Percentiles rank a stretch among this genome's conserved stretches.
Conservation (phyloP, 306 rosid species). For the Mucuna pruriens region DNA sequence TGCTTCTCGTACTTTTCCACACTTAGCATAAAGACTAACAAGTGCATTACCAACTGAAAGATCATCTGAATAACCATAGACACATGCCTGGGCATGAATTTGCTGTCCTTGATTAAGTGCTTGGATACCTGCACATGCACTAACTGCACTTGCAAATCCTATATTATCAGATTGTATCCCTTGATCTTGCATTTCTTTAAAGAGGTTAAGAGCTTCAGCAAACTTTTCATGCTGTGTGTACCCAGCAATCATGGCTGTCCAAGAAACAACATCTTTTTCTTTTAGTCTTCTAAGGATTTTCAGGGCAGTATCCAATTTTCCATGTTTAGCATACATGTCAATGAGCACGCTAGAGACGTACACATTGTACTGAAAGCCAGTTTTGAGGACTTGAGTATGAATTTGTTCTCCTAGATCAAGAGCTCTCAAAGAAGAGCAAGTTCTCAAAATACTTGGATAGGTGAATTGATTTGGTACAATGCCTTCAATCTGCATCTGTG, state of each 20-base stretch:
- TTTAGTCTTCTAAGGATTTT: constrained; percentile 60
- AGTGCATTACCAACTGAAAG: constrained; percentile 82
- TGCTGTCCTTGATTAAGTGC: constrained; percentile 80
- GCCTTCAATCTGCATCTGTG: constrained; percentile 80
- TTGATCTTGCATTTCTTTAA: constrained; percentile 69
- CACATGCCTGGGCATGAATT: constrained; percentile 78
- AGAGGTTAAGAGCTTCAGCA: constrained; percentile 68
- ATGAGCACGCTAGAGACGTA: constrained; percentile 87
- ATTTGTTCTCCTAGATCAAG: constrained; percentile 82
- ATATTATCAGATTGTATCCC: constrained; percentile 78
- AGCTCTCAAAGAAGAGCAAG: constrained; percentile 76
- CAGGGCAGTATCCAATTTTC: constrained; percentile 68
- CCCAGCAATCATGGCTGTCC: constrained; percentile 97
- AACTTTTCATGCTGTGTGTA: constrained; percentile 74
- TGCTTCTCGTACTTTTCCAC: constrained; percentile 73
- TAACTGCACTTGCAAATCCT: constrained; percentile 84
- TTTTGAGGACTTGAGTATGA: constrained; percentile 75
- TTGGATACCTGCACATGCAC: constrained; percentile 81
- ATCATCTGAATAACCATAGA: constrained; percentile 74
- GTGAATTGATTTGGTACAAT: constrained; percentile 84
- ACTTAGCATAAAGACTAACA: constrained; percentile 82
- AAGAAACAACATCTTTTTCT: constrained; percentile 74
- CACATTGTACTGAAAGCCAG: constrained; percentile 79
- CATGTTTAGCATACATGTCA: constrained; percentile 88
- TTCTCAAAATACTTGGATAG: constrained; percentile 85